Conservation (phyloP, 805 yeast genomes). For the Nakazawaea siamensis region DNA sequence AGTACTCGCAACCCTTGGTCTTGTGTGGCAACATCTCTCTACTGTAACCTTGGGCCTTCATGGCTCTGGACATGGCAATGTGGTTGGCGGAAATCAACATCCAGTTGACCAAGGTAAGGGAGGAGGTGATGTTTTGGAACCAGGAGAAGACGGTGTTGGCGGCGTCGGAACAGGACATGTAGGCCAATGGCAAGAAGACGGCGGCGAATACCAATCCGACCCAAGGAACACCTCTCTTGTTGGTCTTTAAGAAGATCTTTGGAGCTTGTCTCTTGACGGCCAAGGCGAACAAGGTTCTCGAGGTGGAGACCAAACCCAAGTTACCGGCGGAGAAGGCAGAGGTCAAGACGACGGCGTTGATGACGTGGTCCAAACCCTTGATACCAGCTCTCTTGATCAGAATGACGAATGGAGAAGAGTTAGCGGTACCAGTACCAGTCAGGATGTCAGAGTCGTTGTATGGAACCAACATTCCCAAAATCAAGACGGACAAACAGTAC, state of each 20-base stretch:
- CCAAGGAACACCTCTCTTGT: conserved; percentile 15
- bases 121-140: conserved; percentile 26
- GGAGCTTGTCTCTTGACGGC: conserved; percentile 76
- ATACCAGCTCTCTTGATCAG: conserved; percentile 28
- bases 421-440: conserved; percentile 16
- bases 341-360: conserved; percentile 30
- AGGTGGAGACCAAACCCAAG: conserved; percentile 64
- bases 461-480: conserved; percentile 26
- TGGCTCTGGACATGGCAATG: conserved; percentile 19
- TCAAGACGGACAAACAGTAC: conserved; percentile 24
- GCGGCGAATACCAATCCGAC: conserved; percentile 17
- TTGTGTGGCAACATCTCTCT: conserved; percentile 26
- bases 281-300: conserved; percentile 68
- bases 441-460: conserved; percentile 20
- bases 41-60: conserved; percentile 30
- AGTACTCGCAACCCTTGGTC: conserved; percentile 18
- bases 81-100: conserved; percentile 14
- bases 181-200: conserved; percentile 21
- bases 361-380: conserved; percentile 25
- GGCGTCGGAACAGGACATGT: conserved; percentile 15
- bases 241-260: conserved; percentile 37
- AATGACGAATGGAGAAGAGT: conserved; percentile 32
- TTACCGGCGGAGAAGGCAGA: conserved; percentile 60
- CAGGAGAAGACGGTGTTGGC: conserved; percentile 23
- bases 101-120: conserved; percentile 16